These are phyloP conservation scores for Salvia sclarea DNA, from an alignment of 305 asterid species.

Conservation along the genomic window DNA sequence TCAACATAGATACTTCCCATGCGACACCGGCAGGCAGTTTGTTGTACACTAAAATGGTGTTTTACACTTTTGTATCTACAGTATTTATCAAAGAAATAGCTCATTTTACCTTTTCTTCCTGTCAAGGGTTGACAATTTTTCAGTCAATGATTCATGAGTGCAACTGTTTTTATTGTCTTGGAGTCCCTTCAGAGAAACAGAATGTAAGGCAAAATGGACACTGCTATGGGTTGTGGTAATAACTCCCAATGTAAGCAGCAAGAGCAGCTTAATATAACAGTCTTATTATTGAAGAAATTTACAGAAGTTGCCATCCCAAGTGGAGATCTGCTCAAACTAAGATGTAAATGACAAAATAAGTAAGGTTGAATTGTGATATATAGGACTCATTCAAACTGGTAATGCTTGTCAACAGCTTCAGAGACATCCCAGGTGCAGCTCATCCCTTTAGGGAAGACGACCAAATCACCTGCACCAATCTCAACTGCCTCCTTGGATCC, in stretches of 20 bases:
- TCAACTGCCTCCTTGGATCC: constrained; percentile 73
- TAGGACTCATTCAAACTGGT: constrained; percentile 58
- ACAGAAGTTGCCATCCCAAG: neutral
- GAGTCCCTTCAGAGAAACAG: neutral
- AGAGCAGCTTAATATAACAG: neutral
- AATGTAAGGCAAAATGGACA: neutral
- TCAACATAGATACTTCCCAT: constrained; percentile 26
- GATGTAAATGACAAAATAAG: too few species aligned
- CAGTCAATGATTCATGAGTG: neutral
- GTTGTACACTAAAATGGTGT: constrained; percentile 29
- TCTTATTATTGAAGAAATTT: neutral
- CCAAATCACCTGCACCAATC: constrained; percentile 81
- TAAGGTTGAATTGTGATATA: too few species aligned
- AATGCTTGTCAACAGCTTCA: constrained; percentile 84
- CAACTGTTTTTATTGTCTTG: neutral
- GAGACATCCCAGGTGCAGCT: constrained; percentile 97
- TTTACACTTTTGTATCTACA: constrained; percentile 25
- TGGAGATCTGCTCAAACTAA: too few species aligned
- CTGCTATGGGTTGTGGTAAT: neutral
- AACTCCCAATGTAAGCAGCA: neutral
- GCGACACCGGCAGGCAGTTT: constrained; percentile 7
- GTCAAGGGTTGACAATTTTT: neutral
- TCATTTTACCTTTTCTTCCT: constrained; percentile 7
- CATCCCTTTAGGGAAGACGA: constrained; percentile 89
- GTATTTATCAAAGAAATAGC: constrained; percentile 20